Evolutionary conservation across 1,284 basidiomycete genomes (phyloP).

Genomic region (Cystobasidium pallidum): DNA sequence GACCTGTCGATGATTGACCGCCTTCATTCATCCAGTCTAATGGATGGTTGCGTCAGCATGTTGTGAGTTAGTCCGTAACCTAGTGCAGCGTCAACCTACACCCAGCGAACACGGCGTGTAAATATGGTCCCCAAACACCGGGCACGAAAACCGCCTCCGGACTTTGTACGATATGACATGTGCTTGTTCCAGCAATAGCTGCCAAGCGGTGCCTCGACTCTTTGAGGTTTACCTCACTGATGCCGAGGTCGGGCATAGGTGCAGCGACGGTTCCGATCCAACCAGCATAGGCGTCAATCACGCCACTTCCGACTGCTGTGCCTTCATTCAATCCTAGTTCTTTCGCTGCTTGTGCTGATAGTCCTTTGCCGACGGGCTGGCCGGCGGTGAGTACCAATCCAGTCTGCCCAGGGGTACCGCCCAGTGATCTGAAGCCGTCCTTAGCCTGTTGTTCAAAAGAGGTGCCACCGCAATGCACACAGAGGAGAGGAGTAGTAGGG

Average conservation of each 20-base stretch:
- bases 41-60: background rate
- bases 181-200: slow-evolving; percentile 92
- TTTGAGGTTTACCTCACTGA: slow-evolving; percentile 63
- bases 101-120: slow-evolving; percentile 81
- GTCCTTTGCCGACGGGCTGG: slow-evolving; percentile 81
- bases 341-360: slow-evolving; percentile 75
- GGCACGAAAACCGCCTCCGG: slow-evolving; percentile 81
- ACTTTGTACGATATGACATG: slow-evolving; percentile 83
- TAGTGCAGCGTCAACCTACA: slow-evolving; percentile 58
- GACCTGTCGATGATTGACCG: slow-evolving; percentile 97
- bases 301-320: slow-evolving; percentile 89
- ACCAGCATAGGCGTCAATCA: slow-evolving; percentile 99
- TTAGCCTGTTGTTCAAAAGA: slow-evolving; percentile 55
- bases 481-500: background rate
- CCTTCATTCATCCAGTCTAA: slow-evolving; percentile 92
- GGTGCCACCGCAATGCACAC: background rate
- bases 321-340: slow-evolving; percentile 84
- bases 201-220: slow-evolving; percentile 82
- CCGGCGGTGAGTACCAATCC: slow-evolving; percentile 82
- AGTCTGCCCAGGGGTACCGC: slow-evolving; percentile 66
- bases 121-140: slow-evolving; percentile 97
- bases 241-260: slow-evolving; percentile 61
- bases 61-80: background rate
- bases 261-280: slow-evolving; percentile 97
- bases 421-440: slow-evolving; percentile 74